Conservation (phyloP, 129 eudicot genomes). For the Cynara cardunculus region DNA sequence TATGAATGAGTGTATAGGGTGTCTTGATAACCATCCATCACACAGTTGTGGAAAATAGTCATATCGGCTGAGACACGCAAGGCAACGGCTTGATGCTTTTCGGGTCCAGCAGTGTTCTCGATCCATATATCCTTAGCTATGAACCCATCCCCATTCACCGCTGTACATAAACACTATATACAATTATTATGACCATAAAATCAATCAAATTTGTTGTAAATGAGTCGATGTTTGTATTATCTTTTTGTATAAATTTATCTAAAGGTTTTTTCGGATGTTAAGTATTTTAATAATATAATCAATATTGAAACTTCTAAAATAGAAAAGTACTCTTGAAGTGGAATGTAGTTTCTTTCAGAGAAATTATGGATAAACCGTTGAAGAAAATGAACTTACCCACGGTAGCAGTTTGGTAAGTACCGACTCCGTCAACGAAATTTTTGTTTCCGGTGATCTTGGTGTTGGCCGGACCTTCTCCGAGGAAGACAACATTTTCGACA, state of each 20-base stretch:
- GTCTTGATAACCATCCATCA: conserved; percentile 30
- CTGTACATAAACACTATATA: conserved; percentile 25
- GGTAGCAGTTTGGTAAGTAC: conserved; percentile 59
- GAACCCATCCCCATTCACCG: conserved; percentile 58
- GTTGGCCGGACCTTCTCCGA: conserved; percentile 64
- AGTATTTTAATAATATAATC: no score
- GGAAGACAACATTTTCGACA: conserved; percentile 39
- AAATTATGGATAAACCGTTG: no score
- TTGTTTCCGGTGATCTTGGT: conserved; percentile 70
- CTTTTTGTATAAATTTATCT: no score
- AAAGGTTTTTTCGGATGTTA: no score
- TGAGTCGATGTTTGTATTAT: not conserved
- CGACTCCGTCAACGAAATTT: conserved; percentile 51
- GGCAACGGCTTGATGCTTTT: conserved; percentile 70
- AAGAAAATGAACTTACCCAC: conserved; percentile 60
- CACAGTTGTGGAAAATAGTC: conserved; percentile 35
- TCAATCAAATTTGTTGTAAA: not conserved
- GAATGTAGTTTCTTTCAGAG: not conserved
- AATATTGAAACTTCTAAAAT: not conserved
- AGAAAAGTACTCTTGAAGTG: not conserved
- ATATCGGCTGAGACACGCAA: conserved; percentile 45
- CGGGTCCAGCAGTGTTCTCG: conserved; percentile 62
- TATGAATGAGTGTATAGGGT: conserved; percentile 33
- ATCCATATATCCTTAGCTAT: conserved; percentile 58
- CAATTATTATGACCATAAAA: not conserved